These are phyloP conservation scores for Bacidia gigantensis DNA, from an alignment of 495 filamentous ascomycete genomes.

Conservation along the genomic window DNA sequence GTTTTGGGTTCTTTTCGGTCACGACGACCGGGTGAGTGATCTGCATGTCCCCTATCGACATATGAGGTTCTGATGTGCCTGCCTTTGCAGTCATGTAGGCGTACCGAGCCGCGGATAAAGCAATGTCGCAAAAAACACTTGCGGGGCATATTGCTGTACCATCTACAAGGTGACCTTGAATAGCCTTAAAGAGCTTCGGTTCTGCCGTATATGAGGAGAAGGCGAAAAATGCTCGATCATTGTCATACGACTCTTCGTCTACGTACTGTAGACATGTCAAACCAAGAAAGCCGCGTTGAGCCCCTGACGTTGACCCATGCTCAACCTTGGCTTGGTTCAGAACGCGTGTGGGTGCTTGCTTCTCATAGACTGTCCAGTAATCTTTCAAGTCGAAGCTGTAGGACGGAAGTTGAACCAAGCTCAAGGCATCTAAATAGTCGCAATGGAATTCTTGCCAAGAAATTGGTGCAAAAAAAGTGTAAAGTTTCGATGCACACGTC, in stretches of 20 bases:
- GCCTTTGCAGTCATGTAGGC: slow-evolving; percentile 22
- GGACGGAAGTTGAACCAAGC: slow-evolving; percentile 30
- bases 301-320: background rate
- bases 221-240: slow-evolving; percentile 18
- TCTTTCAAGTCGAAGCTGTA: slow-evolving; percentile 37
- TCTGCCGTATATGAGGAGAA: slow-evolving; percentile 10
- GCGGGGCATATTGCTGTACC: slow-evolving; percentile 24
- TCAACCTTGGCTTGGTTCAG: background rate
- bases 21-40: slow-evolving; percentile 1
- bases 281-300: background rate
- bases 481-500: background rate
- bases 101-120: slow-evolving; percentile 32
- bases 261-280: slow-evolving; percentile 17
- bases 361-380: slow-evolving; percentile 39
- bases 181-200: slow-evolving; percentile 33
- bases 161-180: slow-evolving; percentile 47
- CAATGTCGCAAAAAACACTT: slow-evolving; percentile 33
- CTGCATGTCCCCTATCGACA: slow-evolving; percentile 24
- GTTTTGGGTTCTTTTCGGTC: background rate
- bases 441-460: slow-evolving; percentile 37
- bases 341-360: background rate
- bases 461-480: slow-evolving; percentile 11
- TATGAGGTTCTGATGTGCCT: slow-evolving; percentile 24
- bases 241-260: slow-evolving; percentile 35
- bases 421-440: slow-evolving; percentile 29